phyloP scores from a whole-genome alignment of 2,329 filamentous ascomycete species.

The Cadophora malorum region DNA sequence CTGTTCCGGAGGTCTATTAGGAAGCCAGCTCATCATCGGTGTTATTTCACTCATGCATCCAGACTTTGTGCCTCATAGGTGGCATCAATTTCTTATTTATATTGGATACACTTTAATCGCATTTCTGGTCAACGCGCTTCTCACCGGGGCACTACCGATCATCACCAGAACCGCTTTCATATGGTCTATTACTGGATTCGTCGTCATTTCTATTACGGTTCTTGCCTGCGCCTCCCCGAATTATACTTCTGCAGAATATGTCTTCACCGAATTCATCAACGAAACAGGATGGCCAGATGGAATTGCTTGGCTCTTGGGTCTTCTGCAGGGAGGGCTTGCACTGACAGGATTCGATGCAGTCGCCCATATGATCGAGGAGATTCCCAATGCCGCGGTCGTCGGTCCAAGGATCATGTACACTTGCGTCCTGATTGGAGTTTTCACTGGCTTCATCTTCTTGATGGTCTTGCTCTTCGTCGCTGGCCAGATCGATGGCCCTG shows the following conservation, averaged over 20 bases:
- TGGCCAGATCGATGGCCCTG: conserved; percentile 38
- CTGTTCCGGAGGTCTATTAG: conserved; percentile 58
- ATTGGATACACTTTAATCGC: conserved; percentile 56
- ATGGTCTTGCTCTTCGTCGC: conserved; percentile 46
- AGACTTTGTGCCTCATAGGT: conserved; percentile 56
- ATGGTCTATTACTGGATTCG: conserved; percentile 60
- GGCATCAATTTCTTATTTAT: conserved; percentile 60
- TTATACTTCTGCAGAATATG: conserved; percentile 58
- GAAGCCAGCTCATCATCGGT: conserved; percentile 60
- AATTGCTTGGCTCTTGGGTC: conserved; percentile 58
- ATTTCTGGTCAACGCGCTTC: conserved; percentile 55
- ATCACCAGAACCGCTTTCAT: conserved; percentile 56
- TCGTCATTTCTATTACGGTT: conserved; percentile 58
- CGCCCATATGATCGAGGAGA: conserved; percentile 58
- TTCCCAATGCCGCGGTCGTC: conserved; percentile 56
- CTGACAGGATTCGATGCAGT: conserved; percentile 55
- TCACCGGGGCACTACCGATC: conserved; percentile 56
- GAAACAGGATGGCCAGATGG: conserved; percentile 57
- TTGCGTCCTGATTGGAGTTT: conserved; percentile 55
- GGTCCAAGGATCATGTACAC: conserved; percentile 57
- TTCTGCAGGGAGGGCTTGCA: conserved; percentile 59
- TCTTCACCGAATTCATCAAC: conserved; percentile 61
- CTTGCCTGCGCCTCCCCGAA: conserved; percentile 57
- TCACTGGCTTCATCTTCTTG: conserved; percentile 55
- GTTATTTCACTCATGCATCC: conserved; percentile 58